These are phyloP conservation scores for Acacia acuminata DNA, from an alignment of 306 rosid species.

Conservation along the genomic window DNA sequence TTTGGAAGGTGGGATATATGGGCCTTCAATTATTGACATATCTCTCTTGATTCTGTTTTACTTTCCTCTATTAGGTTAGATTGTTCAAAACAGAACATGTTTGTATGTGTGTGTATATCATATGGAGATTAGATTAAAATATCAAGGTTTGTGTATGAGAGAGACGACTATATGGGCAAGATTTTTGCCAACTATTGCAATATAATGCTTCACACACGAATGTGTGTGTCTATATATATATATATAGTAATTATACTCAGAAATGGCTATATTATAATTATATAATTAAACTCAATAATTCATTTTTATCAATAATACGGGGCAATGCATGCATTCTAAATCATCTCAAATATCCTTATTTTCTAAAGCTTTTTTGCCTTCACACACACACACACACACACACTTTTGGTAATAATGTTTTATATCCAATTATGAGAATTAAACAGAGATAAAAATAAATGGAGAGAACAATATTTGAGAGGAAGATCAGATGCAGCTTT, in stretches of 20 bases:
- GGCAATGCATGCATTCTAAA: not conserved
- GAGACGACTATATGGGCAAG: slow-evolving; percentile 40
- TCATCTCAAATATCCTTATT: not conserved
- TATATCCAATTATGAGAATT: not conserved
- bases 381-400: not conserved
- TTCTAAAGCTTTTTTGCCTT: not conserved
- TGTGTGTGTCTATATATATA: not conserved
- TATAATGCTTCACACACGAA: not conserved
- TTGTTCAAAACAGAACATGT: slow-evolving; percentile 13
- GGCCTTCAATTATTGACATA: not conserved
- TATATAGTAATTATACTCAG: not conserved
- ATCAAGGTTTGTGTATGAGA: not conserved
- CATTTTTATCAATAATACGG: not conserved
- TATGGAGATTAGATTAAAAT: not conserved
- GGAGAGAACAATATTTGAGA: not conserved
- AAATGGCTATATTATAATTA: not conserved
- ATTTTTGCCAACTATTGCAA: slow-evolving; percentile 34
- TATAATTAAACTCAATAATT: not conserved
- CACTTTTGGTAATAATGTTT: not conserved
- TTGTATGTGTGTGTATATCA: not conserved
- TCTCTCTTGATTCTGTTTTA: not conserved
- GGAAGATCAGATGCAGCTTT: not conserved
- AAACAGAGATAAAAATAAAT: not conserved
- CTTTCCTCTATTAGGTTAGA: slow-evolving; percentile 10
- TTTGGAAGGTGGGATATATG: not conserved